Evolutionary conservation across 2,329 filamentous ascomycete genomes (phyloP).

Genomic region (Nothophaeocryptopus gaeumannii): DNA sequence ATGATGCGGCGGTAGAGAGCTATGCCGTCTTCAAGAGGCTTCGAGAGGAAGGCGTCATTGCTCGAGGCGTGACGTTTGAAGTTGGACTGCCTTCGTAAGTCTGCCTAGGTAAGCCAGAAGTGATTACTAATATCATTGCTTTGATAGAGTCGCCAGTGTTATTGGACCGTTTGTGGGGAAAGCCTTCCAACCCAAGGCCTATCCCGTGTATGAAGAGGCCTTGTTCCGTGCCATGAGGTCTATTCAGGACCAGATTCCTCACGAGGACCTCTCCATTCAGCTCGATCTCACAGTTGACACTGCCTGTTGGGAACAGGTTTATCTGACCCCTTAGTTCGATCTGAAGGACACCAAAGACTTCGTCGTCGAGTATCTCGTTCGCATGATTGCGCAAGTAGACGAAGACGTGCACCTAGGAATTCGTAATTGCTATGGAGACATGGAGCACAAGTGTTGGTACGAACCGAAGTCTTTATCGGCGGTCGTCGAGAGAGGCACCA

Average conservation of each 20-base stretch:
- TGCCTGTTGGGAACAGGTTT: conserved; percentile 31
- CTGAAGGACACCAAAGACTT: conserved; percentile 34
- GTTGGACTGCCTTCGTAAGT: too few species aligned
- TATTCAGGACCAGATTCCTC: conserved; percentile 34
- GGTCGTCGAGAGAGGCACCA: conserved; percentile 39
- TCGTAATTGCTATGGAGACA: conserved; percentile 51
- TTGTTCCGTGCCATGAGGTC: conserved; percentile 29
- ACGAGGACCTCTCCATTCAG: conserved; percentile 38
- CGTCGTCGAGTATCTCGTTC: conserved; percentile 35
- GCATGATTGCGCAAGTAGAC: conserved; percentile 35
- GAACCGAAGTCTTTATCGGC: conserved; percentile 40
- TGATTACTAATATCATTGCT: too few species aligned
- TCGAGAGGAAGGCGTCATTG: conserved; percentile 33
- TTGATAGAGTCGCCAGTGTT: conserved; percentile 32
- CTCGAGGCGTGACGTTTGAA: conserved; percentile 31
- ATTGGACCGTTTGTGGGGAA: conserved; percentile 28
- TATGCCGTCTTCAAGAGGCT: conserved; percentile 35
- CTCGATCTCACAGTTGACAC: conserved; percentile 38
- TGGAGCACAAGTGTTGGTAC: conserved; percentile 44
- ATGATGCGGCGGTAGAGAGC: conserved; percentile 34
- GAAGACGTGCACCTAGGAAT: conserved; percentile 43
- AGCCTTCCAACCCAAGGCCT: conserved; percentile 30
- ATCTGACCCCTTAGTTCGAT: conserved; percentile 34
- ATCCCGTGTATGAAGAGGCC: conserved; percentile 36
- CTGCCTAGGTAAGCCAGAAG: too few species aligned